Conservation (phyloP, 805 yeast species). For the Wickerhamomyces hampshirensis region DNA sequence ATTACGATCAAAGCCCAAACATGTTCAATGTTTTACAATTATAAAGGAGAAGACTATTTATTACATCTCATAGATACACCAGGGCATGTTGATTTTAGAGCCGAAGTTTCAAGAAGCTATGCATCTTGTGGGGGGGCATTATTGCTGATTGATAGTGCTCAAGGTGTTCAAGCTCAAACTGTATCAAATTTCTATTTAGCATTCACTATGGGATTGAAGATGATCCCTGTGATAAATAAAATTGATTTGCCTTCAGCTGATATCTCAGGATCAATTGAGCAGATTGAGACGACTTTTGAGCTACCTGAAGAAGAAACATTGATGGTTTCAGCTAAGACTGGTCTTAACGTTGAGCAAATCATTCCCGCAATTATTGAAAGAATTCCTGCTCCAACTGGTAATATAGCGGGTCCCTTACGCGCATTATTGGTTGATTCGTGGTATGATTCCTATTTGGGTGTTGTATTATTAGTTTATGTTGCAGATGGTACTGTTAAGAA, state of each 20-base stretch:
- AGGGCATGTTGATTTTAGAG: slow-evolving; percentile 94
- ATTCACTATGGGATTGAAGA: slow-evolving; percentile 71
- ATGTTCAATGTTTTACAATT: slow-evolving; percentile 82
- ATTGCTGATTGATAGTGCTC: slow-evolving; percentile 86
- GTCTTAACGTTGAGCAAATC: slow-evolving; percentile 70
- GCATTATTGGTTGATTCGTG: slow-evolving; percentile 93
- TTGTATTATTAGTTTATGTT: slow-evolving; percentile 74
- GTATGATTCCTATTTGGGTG: slow-evolving; percentile 93
- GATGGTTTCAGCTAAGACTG: slow-evolving; percentile 90
- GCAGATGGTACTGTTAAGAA: slow-evolving; percentile 77
- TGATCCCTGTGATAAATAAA: slow-evolving; percentile 88
- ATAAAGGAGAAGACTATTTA: slow-evolving; percentile 66
- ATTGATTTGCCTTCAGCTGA: slow-evolving; percentile 88
- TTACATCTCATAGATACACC: slow-evolving; percentile 95
- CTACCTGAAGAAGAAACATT: slow-evolving; percentile 68
- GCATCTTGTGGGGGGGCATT: slow-evolving; percentile 97
- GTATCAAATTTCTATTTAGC: slow-evolving; percentile 96
- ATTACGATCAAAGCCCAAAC: slow-evolving; percentile 97
- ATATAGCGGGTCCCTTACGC: slow-evolving; percentile 46
- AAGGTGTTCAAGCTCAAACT: slow-evolving; percentile 97
- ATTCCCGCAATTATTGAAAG: slow-evolving; percentile 77
- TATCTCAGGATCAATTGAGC: slow-evolving; percentile 72
- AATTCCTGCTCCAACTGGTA: slow-evolving; percentile 76
- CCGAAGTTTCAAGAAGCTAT: slow-evolving; percentile 89
- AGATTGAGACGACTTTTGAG: slow-evolving; percentile 82